phyloP scores from a whole-genome alignment of 2,329 filamentous ascomycete genomes.

The Teratosphaeria zuluensis region DNA sequence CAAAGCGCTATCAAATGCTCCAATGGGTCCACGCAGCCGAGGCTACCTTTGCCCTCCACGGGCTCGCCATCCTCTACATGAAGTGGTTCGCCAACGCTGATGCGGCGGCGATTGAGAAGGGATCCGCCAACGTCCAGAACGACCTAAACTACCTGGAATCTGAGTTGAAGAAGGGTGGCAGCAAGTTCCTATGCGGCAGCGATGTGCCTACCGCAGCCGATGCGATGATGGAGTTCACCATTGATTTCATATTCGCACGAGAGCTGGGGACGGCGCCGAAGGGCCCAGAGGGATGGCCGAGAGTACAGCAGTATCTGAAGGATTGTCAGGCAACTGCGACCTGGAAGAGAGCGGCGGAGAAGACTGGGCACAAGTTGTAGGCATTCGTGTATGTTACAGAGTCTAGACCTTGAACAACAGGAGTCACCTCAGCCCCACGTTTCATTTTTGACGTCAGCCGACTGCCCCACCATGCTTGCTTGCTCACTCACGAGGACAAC shows the following conservation, averaged over 20 bases:
- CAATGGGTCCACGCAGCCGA: slow-evolving; percentile 41
- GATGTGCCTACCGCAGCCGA: slow-evolving; percentile 26
- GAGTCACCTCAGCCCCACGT: background rate
- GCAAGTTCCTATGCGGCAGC: slow-evolving; percentile 34
- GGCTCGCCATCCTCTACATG: slow-evolving; percentile 35
- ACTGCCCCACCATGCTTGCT: background rate
- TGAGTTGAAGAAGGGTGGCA: slow-evolving; percentile 30
- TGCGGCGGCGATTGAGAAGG: slow-evolving; percentile 27
- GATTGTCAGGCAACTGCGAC: slow-evolving; percentile 27
- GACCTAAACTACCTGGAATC: slow-evolving; percentile 37
- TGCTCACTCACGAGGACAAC: background rate
- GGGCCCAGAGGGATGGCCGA: slow-evolving; percentile 26
- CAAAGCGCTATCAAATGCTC: slow-evolving; percentile 27
- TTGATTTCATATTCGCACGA: slow-evolving; percentile 31
- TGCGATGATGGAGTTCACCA: slow-evolving; percentile 37
- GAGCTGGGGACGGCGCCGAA: slow-evolving; percentile 29
- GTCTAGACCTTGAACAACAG: background rate
- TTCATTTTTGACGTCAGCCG: background rate
- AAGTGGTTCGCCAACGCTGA: slow-evolving; percentile 34
- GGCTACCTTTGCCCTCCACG: slow-evolving; percentile 38
- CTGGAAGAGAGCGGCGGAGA: slow-evolving; percentile 32
- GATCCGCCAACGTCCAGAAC: slow-evolving; percentile 35
- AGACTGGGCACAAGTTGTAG: slow-evolving; percentile 28
- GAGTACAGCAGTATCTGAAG: slow-evolving; percentile 28
- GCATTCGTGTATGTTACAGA: background rate